Evolutionary conservation across 108 stramenopile species (phyloP), one percentile per base, ranked within the genome.

Genomic region (Pseudonitzschia multiseries): DNA sequence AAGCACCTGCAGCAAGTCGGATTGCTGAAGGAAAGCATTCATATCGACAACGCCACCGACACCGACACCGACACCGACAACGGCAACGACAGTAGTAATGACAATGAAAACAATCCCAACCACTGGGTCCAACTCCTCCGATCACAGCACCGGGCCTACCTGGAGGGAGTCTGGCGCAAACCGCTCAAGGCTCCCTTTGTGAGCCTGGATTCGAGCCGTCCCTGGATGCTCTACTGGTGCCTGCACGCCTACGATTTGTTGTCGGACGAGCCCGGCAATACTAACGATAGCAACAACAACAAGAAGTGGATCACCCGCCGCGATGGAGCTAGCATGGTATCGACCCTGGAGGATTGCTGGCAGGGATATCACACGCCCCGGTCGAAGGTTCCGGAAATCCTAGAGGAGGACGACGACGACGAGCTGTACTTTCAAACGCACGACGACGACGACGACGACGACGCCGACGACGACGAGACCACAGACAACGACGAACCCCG

Each of bases 191-290:
- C 74, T 41, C 81, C 89, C 44, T 98, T 94, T 77, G 84, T 92
- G 6, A 86, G 84, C 40, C 77, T 99, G 31, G 99, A 99, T 76
- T 88, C 98, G 31, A 93, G 92, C 75, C 95, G 97, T 42, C 94
- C 98, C 2, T 99, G 98, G 98, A 93, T 99, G 68, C 62, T 92
- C 1, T 98, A 98, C 73, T 98, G 97, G 99, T 94, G 93, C 50
- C 60, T 96, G 26, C 98, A 99, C 64, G 86, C 88, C 0, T 84
- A 92, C 59, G 96, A 98, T 77, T 81, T 99, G 50, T 79, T 62
- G 33, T 48, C 46, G 46, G 46, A 18, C 17, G 46, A 48, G 13
- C 46, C 46, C 88, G 57, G 2, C 48, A 53, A 79, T 4, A 41
- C 0, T 17, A 42, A 31, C 14, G 14, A 4, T 21, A 26, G 26